Evolutionary conservation across 768 basidiomycete species (phyloP).

Genomic region (Hemileccinum rubropunctum): DNA sequence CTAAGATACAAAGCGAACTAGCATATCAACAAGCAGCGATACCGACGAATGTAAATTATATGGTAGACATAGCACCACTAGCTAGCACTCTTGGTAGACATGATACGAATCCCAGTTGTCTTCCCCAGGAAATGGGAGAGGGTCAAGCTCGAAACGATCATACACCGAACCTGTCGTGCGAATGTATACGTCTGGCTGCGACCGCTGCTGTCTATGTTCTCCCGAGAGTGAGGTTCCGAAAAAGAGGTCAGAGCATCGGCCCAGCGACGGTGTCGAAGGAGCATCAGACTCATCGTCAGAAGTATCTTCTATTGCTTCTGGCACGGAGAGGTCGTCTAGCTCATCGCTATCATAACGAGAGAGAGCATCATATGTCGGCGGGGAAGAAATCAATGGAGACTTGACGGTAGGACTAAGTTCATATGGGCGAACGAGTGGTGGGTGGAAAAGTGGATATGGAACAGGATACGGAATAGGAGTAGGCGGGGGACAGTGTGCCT

Average conservation of each 20-base stretch:
- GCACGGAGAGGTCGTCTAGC: slow-evolving; percentile 65
- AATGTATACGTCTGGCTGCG: slow-evolving; percentile 59
- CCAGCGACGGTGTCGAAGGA: slow-evolving; percentile 58
- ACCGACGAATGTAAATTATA: slow-evolving; percentile 25
- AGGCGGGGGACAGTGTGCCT: slow-evolving; percentile 46
- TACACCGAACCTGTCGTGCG: slow-evolving; percentile 57
- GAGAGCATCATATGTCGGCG: slow-evolving; percentile 47
- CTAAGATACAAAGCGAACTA: slow-evolving; percentile 30
- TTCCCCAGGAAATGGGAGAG: slow-evolving; percentile 64
- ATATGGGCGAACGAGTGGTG: slow-evolving; percentile 54
- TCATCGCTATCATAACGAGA: slow-evolving; percentile 65
- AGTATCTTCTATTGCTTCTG: slow-evolving; percentile 79
- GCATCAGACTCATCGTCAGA: slow-evolving; percentile 85
- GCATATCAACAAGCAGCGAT: slow-evolving; percentile 27
- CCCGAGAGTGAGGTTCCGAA: slow-evolving; percentile 48
- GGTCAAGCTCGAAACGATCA: slow-evolving; percentile 66
- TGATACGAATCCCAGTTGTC: slow-evolving; percentile 47
- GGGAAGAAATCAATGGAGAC: slow-evolving; percentile 41
- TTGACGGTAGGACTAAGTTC: slow-evolving; percentile 43
- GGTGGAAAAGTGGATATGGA: slow-evolving; percentile 63
- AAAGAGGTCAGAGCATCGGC: slow-evolving; percentile 55
- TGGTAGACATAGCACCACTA: slow-evolving; percentile 40
- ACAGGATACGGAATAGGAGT: slow-evolving; percentile 57
- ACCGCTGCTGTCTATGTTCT: slow-evolving; percentile 48
- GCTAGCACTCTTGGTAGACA: slow-evolving; percentile 68